Base-by-base conservation (phyloP, 1,139 yeast species). In the Scheffersomyces insectosa region DNA sequence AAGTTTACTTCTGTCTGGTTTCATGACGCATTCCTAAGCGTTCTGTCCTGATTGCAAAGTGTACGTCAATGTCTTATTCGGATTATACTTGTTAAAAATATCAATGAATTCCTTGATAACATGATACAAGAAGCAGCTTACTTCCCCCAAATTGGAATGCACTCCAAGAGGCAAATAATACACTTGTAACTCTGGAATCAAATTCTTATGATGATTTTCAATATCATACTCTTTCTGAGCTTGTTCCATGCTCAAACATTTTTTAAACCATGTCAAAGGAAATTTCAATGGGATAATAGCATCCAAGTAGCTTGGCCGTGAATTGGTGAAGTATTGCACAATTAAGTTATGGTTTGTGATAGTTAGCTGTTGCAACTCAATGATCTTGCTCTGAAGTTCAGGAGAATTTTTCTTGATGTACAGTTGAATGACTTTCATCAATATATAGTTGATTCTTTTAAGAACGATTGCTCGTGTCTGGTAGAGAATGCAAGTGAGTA, bases 101-200 rank as follows among this genome's bases (percentile, higher is more conserved):
- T 62, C 69, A 37, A 63, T 59, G 42, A 70, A 66, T 42, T 70
- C 77, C 27, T 59, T 56, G 28, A 66, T 51, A 35, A 68, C 54
- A 34, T 60, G 55, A 47, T 51, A 65, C 43, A 69, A 57, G 37
- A 70, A 59, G n/a, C 68, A 65, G 25, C 62, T 53, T 13, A 64
- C 59, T 47, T 72, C 77, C 14, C 56, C 56, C 36, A 71, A 46
- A 36, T 63, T 65, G 3, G 76, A 63, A 46, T 71, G 70, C 2
- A 57, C 51, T 3, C 75, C 75, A 38, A 72, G 51, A 1, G 78
- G 78, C 28, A 72, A 51, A 47, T 66, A 72, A 47, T 59, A 72
- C 28, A 51, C 46, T 37, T 62, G 63, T 15, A 52, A 43, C 5
- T 52, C 43, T 5, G 61, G 62, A 14, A 42, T 45, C 35, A 57